Evolutionary conservation across 768 basidiomycete species (phyloP).

Genomic region (Psilocybe azurescens): DNA sequence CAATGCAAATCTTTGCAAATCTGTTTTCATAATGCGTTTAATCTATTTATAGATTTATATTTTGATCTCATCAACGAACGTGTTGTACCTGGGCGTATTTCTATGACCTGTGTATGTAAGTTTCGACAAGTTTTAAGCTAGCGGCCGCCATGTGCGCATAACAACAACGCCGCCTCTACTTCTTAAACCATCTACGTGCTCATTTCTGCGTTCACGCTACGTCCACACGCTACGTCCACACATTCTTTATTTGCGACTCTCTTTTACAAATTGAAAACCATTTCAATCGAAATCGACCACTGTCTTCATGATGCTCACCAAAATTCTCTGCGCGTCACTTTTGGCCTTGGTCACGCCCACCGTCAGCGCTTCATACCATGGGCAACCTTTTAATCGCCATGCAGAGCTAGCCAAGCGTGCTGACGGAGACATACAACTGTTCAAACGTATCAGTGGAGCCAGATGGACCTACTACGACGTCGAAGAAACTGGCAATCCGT

Average conservation of each 20-base stretch:
- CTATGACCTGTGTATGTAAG: not conserved
- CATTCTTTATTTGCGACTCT: not conserved
- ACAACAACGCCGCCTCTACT: not conserved
- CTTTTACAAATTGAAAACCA: not conserved
- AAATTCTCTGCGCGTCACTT: conserved; percentile 6
- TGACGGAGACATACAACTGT: conserved; percentile 42
- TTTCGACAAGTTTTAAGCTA: not conserved
- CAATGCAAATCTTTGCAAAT: too few species aligned
- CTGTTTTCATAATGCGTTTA: not conserved
- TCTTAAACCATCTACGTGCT: not conserved
- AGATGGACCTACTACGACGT: conserved; percentile 59
- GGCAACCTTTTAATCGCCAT: conserved; percentile 39
- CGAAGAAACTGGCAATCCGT: conserved; percentile 25
- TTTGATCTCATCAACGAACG: not conserved
- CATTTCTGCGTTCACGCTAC: not conserved
- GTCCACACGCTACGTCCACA: not conserved
- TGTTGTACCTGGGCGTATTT: not conserved
- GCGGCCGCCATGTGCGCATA: not conserved
- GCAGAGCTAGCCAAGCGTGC: conserved; percentile 53
- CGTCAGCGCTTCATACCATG: not conserved
- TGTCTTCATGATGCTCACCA: not conserved
- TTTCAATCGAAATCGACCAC: not conserved
- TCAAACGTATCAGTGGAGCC: conserved; percentile 41
- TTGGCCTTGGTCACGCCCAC: not conserved
- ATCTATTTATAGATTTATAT: not conserved